These are phyloP conservation scores for Colletotrichum sp. DNA, from an alignment of 2,329 filamentous ascomycete species.

Conservation along the genomic window DNA sequence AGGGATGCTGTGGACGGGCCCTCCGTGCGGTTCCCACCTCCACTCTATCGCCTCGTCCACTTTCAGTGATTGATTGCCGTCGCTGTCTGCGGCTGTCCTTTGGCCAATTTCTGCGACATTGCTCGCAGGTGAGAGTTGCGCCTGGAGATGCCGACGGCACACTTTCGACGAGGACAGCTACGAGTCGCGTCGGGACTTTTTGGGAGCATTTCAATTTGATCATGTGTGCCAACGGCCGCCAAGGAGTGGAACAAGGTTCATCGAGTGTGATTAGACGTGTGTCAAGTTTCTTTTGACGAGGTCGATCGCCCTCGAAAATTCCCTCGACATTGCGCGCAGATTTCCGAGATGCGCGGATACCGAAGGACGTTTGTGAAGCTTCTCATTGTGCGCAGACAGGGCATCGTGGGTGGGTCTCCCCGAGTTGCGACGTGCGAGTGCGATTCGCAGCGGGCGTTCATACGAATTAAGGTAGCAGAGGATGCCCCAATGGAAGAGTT, in stretches of 20 bases:
- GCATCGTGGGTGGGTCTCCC: background rate
- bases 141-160: background rate
- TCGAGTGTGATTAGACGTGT: background rate
- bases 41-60: background rate
- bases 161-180: background rate
- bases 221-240: background rate
- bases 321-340: background rate
- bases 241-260: background rate
- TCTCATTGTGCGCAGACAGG: background rate
- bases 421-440: background rate
- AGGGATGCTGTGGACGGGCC: background rate
- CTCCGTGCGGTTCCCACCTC: background rate
- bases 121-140: background rate
- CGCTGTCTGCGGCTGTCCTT: background rate
- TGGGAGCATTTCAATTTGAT: background rate
- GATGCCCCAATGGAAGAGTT: background rate
- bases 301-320: background rate
- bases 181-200: background rate
- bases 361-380: background rate
- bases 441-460: background rate
- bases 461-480: background rate
- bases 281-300: background rate
- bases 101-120: background rate
- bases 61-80: background rate
- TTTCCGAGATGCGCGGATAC: background rate